Evolutionary conservation across 345 rosid species (phyloP), one percentile per base, ranked within the genome.

Genomic region (Psidium guajava): DNA sequence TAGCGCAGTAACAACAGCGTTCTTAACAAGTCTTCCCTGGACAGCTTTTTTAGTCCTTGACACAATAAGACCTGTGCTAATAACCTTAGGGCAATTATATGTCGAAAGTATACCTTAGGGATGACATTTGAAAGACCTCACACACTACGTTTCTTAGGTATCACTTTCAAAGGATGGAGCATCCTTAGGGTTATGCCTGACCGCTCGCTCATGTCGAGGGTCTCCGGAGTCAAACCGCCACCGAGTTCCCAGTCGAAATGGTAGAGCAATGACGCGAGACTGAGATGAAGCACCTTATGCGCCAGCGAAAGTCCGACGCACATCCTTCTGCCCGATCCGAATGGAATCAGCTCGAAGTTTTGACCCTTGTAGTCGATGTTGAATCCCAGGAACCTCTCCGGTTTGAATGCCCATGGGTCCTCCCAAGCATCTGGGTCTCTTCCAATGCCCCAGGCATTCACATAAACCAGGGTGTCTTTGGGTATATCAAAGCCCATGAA

Each of bases 401-500:
- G 56, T 75, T 85, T 51, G 36, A 81, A 81, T 5, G 20, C 82
- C 36, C 47, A 47, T 12, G 32, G 22, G 53, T 44, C 82, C 52
- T 57, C 58, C 86, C 49, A 8, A 27, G 77, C 77, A 69, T 69
- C 44, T 0, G 77, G 77, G 47, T 69, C 77, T 69, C 77, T 69
- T 32, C 77, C 83, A 15, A 85, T 85, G 0, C 75, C 86, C 86
- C 83, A 85, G 0, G 14, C 75, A 54, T 85, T 85, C 40, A 85
- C 56, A 0, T 55, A 77, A 40, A 80, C 83, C 49, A 54, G 55
- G 20, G 86, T 80, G 47, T 85, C 61, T 55, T 85, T 77, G 7
- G 83, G 83, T 40, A 85, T 55, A 8, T 36, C 9, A 54, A 75
- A 85, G 21, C 86, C 86, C 86, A 80, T 80, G 83, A 12, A 85